These are phyloP conservation scores for Diplodia scrobiculata DNA, from an alignment of 2,329 filamentous ascomycete genomes.

Conservation along the genomic window DNA sequence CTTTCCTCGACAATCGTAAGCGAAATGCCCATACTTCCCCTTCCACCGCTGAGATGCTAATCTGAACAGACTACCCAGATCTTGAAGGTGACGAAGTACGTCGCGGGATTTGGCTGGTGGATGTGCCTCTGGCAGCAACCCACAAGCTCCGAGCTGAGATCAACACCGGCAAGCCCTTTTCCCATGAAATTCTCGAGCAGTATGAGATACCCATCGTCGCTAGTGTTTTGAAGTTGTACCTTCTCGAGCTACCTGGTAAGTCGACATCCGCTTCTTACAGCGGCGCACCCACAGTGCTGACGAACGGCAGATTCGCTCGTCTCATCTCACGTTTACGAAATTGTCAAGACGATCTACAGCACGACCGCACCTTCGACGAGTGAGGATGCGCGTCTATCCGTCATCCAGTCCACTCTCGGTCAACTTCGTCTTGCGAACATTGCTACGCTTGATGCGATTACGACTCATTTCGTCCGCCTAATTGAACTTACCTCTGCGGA, in stretches of 20 bases:
- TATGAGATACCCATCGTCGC: conserved; percentile 95
- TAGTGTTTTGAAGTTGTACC: conserved; percentile 87
- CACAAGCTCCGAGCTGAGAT: conserved; percentile 80
- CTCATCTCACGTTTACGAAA: conserved; percentile 97
- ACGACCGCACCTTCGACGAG: conserved; percentile 68
- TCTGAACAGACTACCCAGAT: conserved; percentile 74
- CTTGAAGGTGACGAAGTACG: conserved; percentile 94
- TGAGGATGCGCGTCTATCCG: conserved; percentile 78
- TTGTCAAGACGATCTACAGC: conserved; percentile 94
- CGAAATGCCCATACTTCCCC: conserved; percentile 14
- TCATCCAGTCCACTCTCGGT: conserved; percentile 92
- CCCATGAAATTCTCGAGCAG: conserved; percentile 74
- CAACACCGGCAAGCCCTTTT: conserved; percentile 82
- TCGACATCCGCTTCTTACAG: background rate
- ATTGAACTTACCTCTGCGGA: conserved; percentile 97
- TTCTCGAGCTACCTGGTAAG: conserved; percentile 89
- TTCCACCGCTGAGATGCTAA: conserved; percentile 25
- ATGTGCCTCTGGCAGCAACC: conserved; percentile 81
- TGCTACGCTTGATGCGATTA: conserved; percentile 95
- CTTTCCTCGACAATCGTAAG: conserved; percentile 83
- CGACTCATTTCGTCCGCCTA: conserved; percentile 95
- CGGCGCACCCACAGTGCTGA: conserved; percentile 2
- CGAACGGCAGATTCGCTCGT: conserved; percentile 79
- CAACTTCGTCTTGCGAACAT: conserved; percentile 96
- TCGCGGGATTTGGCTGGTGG: conserved; percentile 88